A percentile compares a stretch with the other conserved stretches of the same genome.
These are phyloP conservation scores for Balakata baccata DNA, from an alignment of 345 rosid species.

Conservation along the genomic window DNA sequence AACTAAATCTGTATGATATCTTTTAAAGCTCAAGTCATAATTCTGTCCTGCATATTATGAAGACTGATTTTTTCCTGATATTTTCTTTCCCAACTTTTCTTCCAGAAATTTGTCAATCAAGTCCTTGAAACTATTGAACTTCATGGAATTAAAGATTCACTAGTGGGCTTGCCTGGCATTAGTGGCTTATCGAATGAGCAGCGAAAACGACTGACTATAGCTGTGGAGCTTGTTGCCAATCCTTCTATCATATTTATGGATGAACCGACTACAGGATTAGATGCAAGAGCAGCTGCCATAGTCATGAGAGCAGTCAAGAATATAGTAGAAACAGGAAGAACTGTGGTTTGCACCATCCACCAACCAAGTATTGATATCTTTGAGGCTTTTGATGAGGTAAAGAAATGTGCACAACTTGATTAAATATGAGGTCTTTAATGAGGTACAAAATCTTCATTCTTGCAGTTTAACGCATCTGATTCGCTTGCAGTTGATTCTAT, in stretches of 20 bases:
- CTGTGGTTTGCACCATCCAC: conserved; percentile 79
- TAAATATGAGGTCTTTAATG: conserved; percentile 78
- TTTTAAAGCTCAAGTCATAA: not conserved
- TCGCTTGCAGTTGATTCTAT: conserved; percentile 53
- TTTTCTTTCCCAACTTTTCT: not conserved
- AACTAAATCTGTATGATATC: conserved; percentile 50
- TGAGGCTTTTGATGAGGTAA: conserved; percentile 84
- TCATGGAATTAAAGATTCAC: conserved; percentile 55
- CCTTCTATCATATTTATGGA: conserved; percentile 85
- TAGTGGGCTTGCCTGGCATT: conserved; percentile 62
- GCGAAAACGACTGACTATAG: conserved; percentile 67
- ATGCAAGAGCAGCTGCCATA: conserved; percentile 84
- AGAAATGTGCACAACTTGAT: no score
- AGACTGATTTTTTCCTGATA: not conserved
- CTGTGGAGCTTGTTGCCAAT: conserved; percentile 81
- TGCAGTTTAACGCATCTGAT: not conserved
- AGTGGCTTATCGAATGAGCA: conserved; percentile 79
- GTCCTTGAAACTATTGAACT: conserved; percentile 74
- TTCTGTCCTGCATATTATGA: not conserved
- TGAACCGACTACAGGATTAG: conserved; percentile 83
- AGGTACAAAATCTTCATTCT: conserved; percentile 35
- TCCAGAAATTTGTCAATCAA: conserved; percentile 66
- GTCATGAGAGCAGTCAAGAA: conserved; percentile 84
- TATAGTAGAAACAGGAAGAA: conserved; percentile 69
- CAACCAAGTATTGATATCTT: conserved; percentile 86